Conservation (phyloP, 2,329 filamentous ascomycete species). For the Zymoseptoria ardabiliae region DNA sequence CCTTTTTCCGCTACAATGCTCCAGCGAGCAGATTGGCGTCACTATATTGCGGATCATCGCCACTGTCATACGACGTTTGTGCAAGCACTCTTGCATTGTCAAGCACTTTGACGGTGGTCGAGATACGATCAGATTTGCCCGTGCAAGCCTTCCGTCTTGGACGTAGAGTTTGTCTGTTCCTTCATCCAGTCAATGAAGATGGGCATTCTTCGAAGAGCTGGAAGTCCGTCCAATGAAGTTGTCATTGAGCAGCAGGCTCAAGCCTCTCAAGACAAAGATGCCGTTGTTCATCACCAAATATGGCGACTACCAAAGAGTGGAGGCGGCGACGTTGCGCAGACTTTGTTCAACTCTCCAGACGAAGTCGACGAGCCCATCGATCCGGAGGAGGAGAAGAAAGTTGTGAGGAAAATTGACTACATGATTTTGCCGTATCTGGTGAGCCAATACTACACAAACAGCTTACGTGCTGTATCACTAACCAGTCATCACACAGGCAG, state of each 20-base stretch:
- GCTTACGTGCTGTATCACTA: not conserved
- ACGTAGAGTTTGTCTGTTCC: not conserved
- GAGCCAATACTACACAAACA: not conserved
- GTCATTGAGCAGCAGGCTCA: not conserved
- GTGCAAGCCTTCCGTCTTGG: not conserved
- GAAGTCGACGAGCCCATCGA: constrained; percentile 41
- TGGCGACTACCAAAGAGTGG: constrained; percentile 24
- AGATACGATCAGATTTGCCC: not conserved
- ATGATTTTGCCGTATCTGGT: constrained; percentile 48
- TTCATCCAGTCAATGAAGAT: not conserved
- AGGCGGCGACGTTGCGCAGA: constrained; percentile 42
- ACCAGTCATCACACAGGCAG: constrained; percentile 10
- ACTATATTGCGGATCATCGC: not conserved
- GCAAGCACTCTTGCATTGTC: not conserved
- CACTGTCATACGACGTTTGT: not conserved
- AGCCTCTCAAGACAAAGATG: constrained; percentile 5
- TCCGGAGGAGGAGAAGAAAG: constrained; percentile 38
- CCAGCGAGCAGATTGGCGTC: not conserved
- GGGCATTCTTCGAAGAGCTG: not conserved
- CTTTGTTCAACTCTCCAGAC: constrained; percentile 40
- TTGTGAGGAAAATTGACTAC: constrained; percentile 51
- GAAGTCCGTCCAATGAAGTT: not conserved
- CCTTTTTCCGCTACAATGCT: not conserved
- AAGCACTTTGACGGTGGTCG: too few relatives aligned
- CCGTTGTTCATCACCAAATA: constrained; percentile 9